Percentiles rank a stretch among this genome's conserved stretches.
phyloP scores from a whole-genome alignment of 176 grass and related monocot species.

The Oryza coarctata region DNA sequence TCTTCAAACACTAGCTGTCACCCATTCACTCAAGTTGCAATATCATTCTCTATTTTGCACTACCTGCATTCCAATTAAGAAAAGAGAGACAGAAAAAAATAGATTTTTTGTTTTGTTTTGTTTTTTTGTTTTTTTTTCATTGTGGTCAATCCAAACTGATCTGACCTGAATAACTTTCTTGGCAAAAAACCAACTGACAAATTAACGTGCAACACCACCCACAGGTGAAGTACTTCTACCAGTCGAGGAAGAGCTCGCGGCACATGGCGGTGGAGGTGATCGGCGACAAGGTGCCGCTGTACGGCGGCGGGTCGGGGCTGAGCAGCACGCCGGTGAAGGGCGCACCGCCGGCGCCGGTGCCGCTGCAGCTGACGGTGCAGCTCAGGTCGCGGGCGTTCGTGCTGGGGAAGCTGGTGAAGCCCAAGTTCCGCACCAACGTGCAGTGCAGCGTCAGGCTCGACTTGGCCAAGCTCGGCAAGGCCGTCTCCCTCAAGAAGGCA shows the following conservation, averaged over 20 bases:
- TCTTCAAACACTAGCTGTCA: background rate
- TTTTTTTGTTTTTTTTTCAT: background rate
- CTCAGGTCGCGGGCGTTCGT: slow-evolving; percentile 75
- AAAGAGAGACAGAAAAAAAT: background rate
- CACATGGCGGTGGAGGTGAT: slow-evolving; percentile 47
- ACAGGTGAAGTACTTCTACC: slow-evolving; percentile 90
- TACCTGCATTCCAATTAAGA: background rate
- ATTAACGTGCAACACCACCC: background rate
- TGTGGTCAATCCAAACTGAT: background rate
- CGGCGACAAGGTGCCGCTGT: slow-evolving; percentile 73
- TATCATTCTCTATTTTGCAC: background rate
- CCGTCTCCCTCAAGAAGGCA: slow-evolving; percentile 49
- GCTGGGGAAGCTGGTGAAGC: slow-evolving; percentile 78
- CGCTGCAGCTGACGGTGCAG: slow-evolving; percentile 55
- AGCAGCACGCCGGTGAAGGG: slow-evolving; percentile 53
- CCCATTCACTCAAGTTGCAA: background rate
- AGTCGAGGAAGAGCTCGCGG: slow-evolving; percentile 79
- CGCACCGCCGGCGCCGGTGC: slow-evolving; percentile 34
- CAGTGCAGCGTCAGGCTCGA: slow-evolving; percentile 59
- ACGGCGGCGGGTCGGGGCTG: slow-evolving; percentile 70
- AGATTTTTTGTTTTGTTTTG: too few species aligned
- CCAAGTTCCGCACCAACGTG: slow-evolving; percentile 73
- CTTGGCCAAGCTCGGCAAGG: slow-evolving; percentile 55
- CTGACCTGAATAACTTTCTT: too few species aligned
- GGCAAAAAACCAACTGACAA: background rate